Percentiles rank a stretch among this genome's conserved stretches.
Conservation (phyloP, 2,329 filamentous ascomycete genomes). For the Fusarium scirpi region DNA sequence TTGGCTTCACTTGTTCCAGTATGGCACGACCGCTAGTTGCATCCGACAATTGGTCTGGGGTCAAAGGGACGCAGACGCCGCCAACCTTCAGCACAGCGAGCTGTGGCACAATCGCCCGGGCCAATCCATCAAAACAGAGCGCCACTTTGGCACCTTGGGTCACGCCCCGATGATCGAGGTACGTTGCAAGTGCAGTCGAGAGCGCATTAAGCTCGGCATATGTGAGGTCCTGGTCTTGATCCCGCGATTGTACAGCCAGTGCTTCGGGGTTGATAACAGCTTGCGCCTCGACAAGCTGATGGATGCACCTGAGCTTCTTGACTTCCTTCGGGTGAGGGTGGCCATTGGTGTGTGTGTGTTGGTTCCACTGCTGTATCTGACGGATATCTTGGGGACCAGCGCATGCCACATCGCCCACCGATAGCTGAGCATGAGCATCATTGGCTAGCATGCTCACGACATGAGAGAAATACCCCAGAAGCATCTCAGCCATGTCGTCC, state of each 20-base stretch:
- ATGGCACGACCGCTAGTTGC: slow-evolving; percentile 6
- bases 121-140: slow-evolving; percentile 6
- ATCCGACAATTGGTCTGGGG: slow-evolving; percentile 10
- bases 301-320: slow-evolving; percentile 7
- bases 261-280: slow-evolving; percentile 10
- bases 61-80: slow-evolving; percentile 11
- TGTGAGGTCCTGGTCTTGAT: slow-evolving; percentile 15
- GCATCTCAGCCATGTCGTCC: slow-evolving; percentile 13
- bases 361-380: slow-evolving; percentile 16
- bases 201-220: slow-evolving; percentile 14
- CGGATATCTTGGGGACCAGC: slow-evolving; percentile 14
- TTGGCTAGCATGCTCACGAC: slow-evolving; percentile 13
- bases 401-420: slow-evolving; percentile 12
- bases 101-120: slow-evolving; percentile 7
- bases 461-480: slow-evolving; percentile 14
- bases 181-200: slow-evolving; percentile 11
- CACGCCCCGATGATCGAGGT: slow-evolving; percentile 10
- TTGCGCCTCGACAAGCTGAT: slow-evolving; percentile 15
- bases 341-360: slow-evolving; percentile 3
- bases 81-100: slow-evolving; percentile 15
- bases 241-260: slow-evolving; percentile 8
- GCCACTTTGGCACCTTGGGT: slow-evolving; percentile 11
- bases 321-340: slow-evolving; percentile 10
- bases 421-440: slow-evolving; percentile 12
- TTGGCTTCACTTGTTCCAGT: slow-evolving; percentile 13